Evolutionary conservation across 2,329 filamentous ascomycete genomes (phyloP).

Genomic region (Pyrenochaeta sp.): DNA sequence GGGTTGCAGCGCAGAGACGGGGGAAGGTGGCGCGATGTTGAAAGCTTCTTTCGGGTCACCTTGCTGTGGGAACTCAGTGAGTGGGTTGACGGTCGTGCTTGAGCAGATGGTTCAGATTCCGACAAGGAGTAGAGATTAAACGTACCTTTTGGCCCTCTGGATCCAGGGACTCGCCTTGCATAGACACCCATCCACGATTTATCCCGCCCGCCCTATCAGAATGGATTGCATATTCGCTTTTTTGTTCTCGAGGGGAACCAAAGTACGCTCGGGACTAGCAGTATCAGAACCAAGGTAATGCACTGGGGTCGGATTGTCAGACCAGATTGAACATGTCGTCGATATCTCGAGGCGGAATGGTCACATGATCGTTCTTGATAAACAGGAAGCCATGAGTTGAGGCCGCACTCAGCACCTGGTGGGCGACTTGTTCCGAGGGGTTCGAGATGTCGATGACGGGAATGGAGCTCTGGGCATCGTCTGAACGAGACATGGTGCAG

Average conservation of each 20-base stretch:
- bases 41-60: slow-evolving; percentile 85
- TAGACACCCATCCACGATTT: slow-evolving; percentile 88
- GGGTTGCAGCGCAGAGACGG: slow-evolving; percentile 73
- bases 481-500: slow-evolving; percentile 19
- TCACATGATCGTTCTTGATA: slow-evolving; percentile 75
- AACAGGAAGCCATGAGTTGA: slow-evolving; percentile 88
- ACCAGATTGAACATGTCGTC: slow-evolving; percentile 78
- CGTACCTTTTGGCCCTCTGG: slow-evolving; percentile 78
- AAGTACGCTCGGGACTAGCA: slow-evolving; percentile 76
- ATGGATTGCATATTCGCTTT: slow-evolving; percentile 76
- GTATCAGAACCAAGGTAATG: slow-evolving; percentile 2
- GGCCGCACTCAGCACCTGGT: slow-evolving; percentile 78
- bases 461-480: slow-evolving; percentile 54
- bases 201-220: slow-evolving; percentile 62
- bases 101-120: too few relatives aligned
- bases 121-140: slow-evolving; percentile 1
- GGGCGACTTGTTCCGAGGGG: slow-evolving; percentile 65
- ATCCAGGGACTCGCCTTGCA: slow-evolving; percentile 89
- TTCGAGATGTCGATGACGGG: slow-evolving; percentile 84
- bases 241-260: slow-evolving; percentile 71
- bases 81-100: too few relatives aligned
- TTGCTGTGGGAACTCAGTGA: slow-evolving; percentile 56
- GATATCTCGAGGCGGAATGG: slow-evolving; percentile 72
- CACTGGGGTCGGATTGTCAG: not conserved
- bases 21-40: slow-evolving; percentile 82